phyloP scores from a whole-genome alignment of 305 asterid genomes.

The Fraxinus floribunda region DNA sequence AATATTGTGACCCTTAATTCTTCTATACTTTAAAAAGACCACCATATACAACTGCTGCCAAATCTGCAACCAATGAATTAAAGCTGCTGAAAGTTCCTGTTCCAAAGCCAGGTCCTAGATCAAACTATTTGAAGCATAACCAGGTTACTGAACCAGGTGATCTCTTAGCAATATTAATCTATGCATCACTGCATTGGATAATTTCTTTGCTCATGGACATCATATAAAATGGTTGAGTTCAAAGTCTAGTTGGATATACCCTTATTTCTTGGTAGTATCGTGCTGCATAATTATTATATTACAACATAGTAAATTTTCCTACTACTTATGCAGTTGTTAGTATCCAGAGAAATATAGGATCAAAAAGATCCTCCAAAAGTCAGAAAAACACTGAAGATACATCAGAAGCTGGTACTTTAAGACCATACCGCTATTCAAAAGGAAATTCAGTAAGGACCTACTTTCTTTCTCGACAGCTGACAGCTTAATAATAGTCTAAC shows the following conservation, averaged over 20 bases:
- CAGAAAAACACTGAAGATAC: constrained; percentile 37
- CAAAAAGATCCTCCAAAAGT: constrained; percentile 44
- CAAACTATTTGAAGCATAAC: constrained; percentile 45
- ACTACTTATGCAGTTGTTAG: constrained; percentile 43
- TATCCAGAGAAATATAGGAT: constrained; percentile 43
- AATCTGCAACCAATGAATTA: constrained; percentile 49
- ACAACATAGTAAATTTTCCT: background rate
- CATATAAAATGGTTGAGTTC: constrained; percentile 4
- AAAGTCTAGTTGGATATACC: constrained; percentile 6
- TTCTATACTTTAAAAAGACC: constrained; percentile 58
- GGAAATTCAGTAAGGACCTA: constrained; percentile 52
- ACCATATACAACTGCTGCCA: constrained; percentile 47
- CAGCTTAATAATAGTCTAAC: constrained; percentile 17
- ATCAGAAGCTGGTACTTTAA: constrained; percentile 41
- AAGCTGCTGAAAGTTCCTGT: constrained; percentile 60
- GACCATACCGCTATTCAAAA: constrained; percentile 32
- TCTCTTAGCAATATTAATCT: constrained; percentile 22
- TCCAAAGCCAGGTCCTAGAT: constrained; percentile 47
- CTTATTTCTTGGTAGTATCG: constrained; percentile 4
- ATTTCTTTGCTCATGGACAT: constrained; percentile 14
- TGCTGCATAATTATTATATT: constrained; percentile 13
- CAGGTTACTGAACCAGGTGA: constrained; percentile 68
- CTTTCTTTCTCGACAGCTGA: constrained; percentile 23
- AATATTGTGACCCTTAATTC: constrained; percentile 52
- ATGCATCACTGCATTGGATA: constrained; percentile 18